Conservation (phyloP, 352 stramenopile species). For the Phytophthora cajani region DNA sequence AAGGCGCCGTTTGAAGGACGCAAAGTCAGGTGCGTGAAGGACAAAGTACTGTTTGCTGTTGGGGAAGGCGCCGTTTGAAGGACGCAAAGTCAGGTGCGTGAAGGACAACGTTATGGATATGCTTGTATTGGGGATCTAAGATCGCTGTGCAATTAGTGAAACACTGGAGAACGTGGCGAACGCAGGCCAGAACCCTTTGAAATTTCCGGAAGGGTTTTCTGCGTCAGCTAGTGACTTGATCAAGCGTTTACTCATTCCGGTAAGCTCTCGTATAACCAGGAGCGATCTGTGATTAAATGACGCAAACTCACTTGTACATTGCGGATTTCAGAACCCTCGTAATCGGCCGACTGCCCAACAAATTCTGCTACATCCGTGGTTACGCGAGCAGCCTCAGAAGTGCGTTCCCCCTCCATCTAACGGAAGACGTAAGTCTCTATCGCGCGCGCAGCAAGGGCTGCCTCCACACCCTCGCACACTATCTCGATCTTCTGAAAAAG, state of each 20-base stretch:
- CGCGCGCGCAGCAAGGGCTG: constrained; percentile 10
- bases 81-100: constrained; percentile 66
- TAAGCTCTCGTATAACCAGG: constrained; percentile 19
- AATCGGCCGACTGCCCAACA: constrained; percentile 56
- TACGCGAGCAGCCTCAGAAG: constrained; percentile 40
- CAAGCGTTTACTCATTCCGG: constrained; percentile 59
- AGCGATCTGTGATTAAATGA: not conserved
- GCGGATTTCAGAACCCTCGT: constrained; percentile 42
- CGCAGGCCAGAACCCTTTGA: constrained; percentile 43
- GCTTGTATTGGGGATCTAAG: not conserved
- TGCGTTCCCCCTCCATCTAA: constrained; percentile 8
- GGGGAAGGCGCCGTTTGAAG: constrained; percentile 76
- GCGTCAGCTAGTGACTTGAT: constrained; percentile 65
- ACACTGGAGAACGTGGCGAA: constrained; percentile 78
- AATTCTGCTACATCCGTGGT: constrained; percentile 64
- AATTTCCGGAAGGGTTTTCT: constrained; percentile 64
- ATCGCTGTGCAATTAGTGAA: constrained; percentile 38
- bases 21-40: constrained; percentile 44
- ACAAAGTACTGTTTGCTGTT: constrained; percentile 63
- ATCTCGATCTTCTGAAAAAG: constrained; percentile 23
- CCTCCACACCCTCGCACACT: constrained; percentile 29
- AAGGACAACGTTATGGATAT: not conserved
- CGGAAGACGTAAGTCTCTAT: constrained; percentile 22
- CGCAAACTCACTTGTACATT: not conserved
- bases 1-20: constrained; percentile 76